Evolutionary conservation across 805 yeast species (phyloP), one percentile per base, ranked within the genome.

Genomic region (Ogataea trehaloabstinens): DNA sequence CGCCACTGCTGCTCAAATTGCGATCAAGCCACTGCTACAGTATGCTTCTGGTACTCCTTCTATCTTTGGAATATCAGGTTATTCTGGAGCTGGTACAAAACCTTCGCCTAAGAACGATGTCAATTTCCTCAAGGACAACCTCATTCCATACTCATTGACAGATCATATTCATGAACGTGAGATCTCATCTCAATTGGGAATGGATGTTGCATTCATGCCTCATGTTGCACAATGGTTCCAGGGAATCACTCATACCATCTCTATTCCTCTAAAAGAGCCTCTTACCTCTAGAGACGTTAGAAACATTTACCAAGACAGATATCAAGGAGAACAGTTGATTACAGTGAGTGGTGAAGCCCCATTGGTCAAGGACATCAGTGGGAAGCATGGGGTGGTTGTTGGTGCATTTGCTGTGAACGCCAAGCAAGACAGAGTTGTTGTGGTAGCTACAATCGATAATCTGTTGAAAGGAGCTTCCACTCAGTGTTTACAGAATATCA

Each of bases 201-300:
- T 68, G 30, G 76, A 78, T 24, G 88, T 93, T 35, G 91, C 95
- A 4, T 93, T 93, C 63, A 79, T 85, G 48, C 99, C 99, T 16
- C 99, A 93, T 58, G 99, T 93, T 44, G 99, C 97, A 2, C 95
- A 85, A 62, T 93, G 99, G 99, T 93, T 93, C 80, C 98, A 95
- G 68, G 99, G 99, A 53, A 93, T 93, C 51, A 75, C 96, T 2
- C 85, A 85, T 56, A 91, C 99, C 16, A 82, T 93, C 39, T 81
- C 88, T 29, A 85, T 93, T 43, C 99, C 99, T 37, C 76, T 93
- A 56, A 82, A 77, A 53, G 70, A 75, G 45, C 71, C 78, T 37
- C 67, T 90, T 48, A 77, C 91, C 6, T 74, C 93, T 8, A 79
- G 95, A 60, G 95, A 88, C 41, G 75, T 89, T 48, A 78, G 95